These are phyloP conservation scores for Telfairia occidentalis DNA, from an alignment of 331 rosid genomes.

Conservation along the genomic window DNA sequence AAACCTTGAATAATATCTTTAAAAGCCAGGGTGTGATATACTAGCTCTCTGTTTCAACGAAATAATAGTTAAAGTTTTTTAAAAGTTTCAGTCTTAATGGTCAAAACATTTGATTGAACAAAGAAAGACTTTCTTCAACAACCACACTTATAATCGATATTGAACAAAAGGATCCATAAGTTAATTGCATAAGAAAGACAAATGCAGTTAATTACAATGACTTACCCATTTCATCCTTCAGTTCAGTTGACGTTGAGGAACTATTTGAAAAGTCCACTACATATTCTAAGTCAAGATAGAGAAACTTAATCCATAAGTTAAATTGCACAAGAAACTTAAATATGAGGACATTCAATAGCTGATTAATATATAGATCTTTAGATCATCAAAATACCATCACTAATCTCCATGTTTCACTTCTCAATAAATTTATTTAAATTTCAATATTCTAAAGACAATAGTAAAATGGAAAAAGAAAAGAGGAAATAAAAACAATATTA, in stretches of 20 bases:
- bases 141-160: too few relatives aligned
- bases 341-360: neutral
- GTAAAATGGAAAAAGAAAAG: neutral
- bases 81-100: too few relatives aligned
- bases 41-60: too few relatives aligned
- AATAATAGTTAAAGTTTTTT: too few relatives aligned
- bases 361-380: neutral
- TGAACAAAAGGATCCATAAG: too few relatives aligned
- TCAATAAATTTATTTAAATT: neutral
- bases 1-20: too few relatives aligned
- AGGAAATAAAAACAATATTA: neutral
- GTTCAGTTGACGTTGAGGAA: slow-evolving; percentile 21
- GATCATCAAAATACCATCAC: neutral
- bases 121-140: too few relatives aligned
- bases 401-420: neutral
- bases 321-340: neutral
- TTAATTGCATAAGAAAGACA: too few relatives aligned
- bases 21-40: too few relatives aligned
- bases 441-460: neutral
- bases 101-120: too few relatives aligned
- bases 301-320: neutral
- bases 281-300: slow-evolving; percentile 21
- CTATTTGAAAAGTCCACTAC: slow-evolving; percentile 19
- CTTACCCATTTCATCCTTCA: slow-evolving; percentile 1
- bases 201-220: too few relatives aligned